Evolutionary conservation across 2,329 filamentous ascomycete genomes (phyloP).

Genomic region (Erysiphe pulchra): DNA sequence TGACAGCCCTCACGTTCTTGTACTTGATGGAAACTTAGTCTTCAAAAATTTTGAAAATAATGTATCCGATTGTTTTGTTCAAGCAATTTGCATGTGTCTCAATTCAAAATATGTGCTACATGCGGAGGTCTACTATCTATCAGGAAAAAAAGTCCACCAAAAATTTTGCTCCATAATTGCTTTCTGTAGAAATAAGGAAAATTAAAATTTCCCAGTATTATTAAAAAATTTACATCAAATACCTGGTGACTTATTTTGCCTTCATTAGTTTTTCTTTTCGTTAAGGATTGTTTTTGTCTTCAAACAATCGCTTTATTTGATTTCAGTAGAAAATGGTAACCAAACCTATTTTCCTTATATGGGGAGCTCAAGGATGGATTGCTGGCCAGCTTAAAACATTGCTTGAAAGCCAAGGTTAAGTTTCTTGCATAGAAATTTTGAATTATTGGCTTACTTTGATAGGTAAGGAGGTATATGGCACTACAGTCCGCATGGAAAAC

Average conservation of each 20-base stretch:
- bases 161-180: too few relatives aligned
- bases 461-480: slow-evolving; percentile 31
- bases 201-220: too few relatives aligned
- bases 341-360: slow-evolving; percentile 29
- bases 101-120: too few relatives aligned
- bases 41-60: too few relatives aligned
- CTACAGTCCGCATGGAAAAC: slow-evolving; percentile 39
- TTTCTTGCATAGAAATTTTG: neutral
- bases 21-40: too few relatives aligned
- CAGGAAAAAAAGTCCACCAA: too few relatives aligned
- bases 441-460: slow-evolving; percentile 2
- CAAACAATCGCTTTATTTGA: neutral
- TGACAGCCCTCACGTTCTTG: too few relatives aligned
- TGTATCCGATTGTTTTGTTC: too few relatives aligned
- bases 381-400: slow-evolving; percentile 33
- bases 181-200: too few relatives aligned
- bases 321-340: slow-evolving; percentile 4
- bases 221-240: too few relatives aligned
- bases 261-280: neutral
- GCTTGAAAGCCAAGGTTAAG: slow-evolving; percentile 23
- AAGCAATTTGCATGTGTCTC: too few relatives aligned
- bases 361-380: slow-evolving; percentile 37
- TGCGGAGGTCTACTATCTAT: too few relatives aligned
- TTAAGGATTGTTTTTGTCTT: neutral
- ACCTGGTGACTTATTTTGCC: neutral